Evolutionary conservation across 768 basidiomycete species (phyloP).

Genomic region (Solioccasus polychromus): DNA sequence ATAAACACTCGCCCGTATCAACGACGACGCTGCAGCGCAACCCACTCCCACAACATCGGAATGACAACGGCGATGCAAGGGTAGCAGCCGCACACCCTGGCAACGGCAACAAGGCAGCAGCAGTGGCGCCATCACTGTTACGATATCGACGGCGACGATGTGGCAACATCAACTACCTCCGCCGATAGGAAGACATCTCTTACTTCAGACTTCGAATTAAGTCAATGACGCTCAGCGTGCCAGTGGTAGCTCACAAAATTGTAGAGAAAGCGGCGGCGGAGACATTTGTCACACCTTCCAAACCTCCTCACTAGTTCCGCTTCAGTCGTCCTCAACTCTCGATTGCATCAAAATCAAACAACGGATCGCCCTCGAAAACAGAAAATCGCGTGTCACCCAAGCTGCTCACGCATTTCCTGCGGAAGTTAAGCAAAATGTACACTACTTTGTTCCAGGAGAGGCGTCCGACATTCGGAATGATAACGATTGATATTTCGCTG

Average conservation of each 20-base stretch:
- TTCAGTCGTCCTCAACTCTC: too few relatives aligned
- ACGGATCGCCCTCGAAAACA: conserved; percentile 23
- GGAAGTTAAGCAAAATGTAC: conserved; percentile 11
- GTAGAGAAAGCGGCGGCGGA: conserved; percentile 42
- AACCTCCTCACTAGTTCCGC: conserved; percentile 8
- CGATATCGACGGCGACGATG: too few relatives aligned
- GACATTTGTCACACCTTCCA: conserved; percentile 12
- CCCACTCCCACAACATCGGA: too few relatives aligned
- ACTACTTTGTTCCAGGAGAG: conserved; percentile 37
- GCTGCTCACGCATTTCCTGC: conserved; percentile 24
- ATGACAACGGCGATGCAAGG: too few relatives aligned
- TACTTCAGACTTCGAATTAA: too few relatives aligned
- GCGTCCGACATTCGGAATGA: conserved; percentile 29
- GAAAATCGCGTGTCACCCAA: conserved; percentile 32
- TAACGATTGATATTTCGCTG: conserved; percentile 14
- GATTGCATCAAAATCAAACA: conserved; percentile 9
- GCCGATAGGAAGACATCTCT: too few relatives aligned
- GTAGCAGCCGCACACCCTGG: too few relatives aligned
- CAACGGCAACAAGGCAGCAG: too few relatives aligned
- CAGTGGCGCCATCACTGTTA: too few relatives aligned
- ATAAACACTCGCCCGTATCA: too few relatives aligned
- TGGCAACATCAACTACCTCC: too few relatives aligned
- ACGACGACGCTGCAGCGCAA: too few relatives aligned
- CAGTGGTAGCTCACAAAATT: conserved; percentile 70
- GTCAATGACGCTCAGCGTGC: conserved; percentile 62